These are phyloP conservation scores for Podaxis pistillaris DNA, from an alignment of 768 basidiomycete genomes.

Conservation along the genomic window DNA sequence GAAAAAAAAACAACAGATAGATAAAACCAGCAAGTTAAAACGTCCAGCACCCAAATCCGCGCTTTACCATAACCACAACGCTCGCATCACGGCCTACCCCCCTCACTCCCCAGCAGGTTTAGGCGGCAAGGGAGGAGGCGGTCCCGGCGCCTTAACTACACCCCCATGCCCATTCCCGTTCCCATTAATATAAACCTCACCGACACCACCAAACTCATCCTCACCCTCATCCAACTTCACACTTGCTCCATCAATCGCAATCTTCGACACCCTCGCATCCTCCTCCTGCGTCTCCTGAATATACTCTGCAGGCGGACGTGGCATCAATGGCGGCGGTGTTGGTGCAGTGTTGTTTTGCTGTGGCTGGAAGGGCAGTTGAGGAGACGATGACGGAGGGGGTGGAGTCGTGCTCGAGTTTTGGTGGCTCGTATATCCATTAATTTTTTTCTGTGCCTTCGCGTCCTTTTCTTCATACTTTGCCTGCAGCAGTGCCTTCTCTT, in stretches of 20 bases:
- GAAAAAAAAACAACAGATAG: background rate
- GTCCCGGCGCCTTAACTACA: constrained; percentile 14
- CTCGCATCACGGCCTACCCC: background rate
- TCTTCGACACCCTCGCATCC: constrained; percentile 54
- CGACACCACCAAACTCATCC: background rate
- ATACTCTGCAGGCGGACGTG: constrained; percentile 76
- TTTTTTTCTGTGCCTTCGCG: constrained; percentile 12
- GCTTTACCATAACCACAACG: background rate
- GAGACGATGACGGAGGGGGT: background rate
- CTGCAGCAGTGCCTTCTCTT: constrained; percentile 72
- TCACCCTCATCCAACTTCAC: constrained; percentile 21
- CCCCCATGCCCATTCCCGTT: constrained; percentile 4
- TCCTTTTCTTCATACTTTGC: constrained; percentile 66
- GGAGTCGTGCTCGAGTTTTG: background rate
- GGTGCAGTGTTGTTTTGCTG: constrained; percentile 25
- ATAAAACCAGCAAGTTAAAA: background rate
- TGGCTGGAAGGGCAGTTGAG: constrained; percentile 11
- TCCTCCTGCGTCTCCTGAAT: constrained; percentile 81
- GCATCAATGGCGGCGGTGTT: constrained; percentile 69
- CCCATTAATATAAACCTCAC: constrained; percentile 8
- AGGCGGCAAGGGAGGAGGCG: constrained; percentile 19
- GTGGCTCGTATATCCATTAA: background rate
- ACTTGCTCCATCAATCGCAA: constrained; percentile 32
- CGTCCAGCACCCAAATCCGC: background rate
- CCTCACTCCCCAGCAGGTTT: constrained; percentile 18